phyloP scores from a whole-genome alignment of 495 filamentous ascomycete genomes.

The Hyaloscypha bicolor region DNA sequence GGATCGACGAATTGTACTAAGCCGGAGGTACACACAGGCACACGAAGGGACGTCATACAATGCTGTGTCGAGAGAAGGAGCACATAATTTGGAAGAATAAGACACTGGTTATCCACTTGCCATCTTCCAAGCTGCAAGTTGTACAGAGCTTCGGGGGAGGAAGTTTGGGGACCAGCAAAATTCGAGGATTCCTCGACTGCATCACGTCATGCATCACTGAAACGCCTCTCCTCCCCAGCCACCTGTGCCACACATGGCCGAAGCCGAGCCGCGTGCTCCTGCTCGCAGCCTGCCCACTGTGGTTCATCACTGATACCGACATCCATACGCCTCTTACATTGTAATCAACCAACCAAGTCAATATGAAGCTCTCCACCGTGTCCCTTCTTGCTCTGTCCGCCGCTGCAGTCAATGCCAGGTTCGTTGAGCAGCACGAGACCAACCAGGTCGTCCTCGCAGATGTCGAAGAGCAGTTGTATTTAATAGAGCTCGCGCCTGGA shows the following conservation, averaged over 20 bases:
- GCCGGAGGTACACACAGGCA: not conserved
- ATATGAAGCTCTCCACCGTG: constrained; percentile 47
- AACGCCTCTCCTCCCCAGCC: not conserved
- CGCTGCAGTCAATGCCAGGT: constrained; percentile 50
- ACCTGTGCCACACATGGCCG: not conserved
- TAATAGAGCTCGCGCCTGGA: constrained; percentile 88
- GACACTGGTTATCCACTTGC: not conserved
- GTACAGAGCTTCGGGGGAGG: no score
- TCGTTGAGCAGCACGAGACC: constrained; percentile 49
- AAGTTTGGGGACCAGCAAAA: not conserved
- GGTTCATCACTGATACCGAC: not conserved
- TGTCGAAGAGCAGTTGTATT: constrained; percentile 49
- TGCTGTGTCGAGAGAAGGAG: not conserved
- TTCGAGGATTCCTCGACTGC: not conserved
- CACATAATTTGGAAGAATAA: not conserved
- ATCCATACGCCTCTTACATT: not conserved
- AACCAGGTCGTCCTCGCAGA: constrained; percentile 39
- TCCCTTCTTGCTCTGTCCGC: constrained; percentile 46
- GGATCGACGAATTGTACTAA: not conserved
- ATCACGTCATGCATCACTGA: not conserved
- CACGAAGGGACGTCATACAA: not conserved
- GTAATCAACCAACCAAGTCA: constrained; percentile 8
- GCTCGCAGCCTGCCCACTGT: not conserved
- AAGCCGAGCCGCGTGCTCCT: not conserved
- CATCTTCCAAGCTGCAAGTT: not conserved